Base-by-base conservation (phyloP, 2,329 filamentous ascomycete species). In the Orbilia brochopaga region DNA sequence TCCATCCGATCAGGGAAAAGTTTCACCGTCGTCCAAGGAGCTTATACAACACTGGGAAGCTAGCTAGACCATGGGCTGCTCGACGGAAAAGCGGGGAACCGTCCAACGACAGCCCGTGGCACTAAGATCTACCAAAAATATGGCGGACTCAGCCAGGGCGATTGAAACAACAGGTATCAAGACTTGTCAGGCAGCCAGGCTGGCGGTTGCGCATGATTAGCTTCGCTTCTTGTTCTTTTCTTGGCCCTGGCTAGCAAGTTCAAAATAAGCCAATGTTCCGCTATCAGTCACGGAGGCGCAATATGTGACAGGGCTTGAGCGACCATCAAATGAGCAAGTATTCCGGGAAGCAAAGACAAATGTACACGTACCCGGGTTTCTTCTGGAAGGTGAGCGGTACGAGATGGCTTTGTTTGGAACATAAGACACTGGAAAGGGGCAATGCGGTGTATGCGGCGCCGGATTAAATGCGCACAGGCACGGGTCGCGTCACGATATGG, bases 161-260 rank as follows among this genome's bases (percentile, higher is more conserved):
- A 42, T 54, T 69, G 46, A 69, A 52, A 69, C 59, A 69, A 53
- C 59, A 53, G 65, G 59, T 63, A 63, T 24, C 65, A 63, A 52
- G 65, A 58, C 52, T 53, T 6, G 48, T 48, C 58, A 70, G 59
- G 66, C 66, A 64, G 54, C 66, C 44, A 64, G 50, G 46, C 52
- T 48, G 46, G 32, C 17, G 30, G 46, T 70, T 54, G 27, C 23
- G 54, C 50, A 44, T 53, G 54, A 63, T 44, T 50, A 44, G 54
- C 23, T 55, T 59, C 59, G 53, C 48, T 55, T 63, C 24, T 24
- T 40, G 27, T 35, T 44, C 48, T 55, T 1, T 35, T 23, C 48
- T 60, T 54, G 59, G 59, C 58, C 52, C 19, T 62, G 42, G 46
- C 7, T 53, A 30, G 32, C n/a, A 44, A 15, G 17, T 37, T 55